phyloP scores from a whole-genome alignment of 495 filamentous ascomycete species.

The Mycothermus thermophilus region DNA sequence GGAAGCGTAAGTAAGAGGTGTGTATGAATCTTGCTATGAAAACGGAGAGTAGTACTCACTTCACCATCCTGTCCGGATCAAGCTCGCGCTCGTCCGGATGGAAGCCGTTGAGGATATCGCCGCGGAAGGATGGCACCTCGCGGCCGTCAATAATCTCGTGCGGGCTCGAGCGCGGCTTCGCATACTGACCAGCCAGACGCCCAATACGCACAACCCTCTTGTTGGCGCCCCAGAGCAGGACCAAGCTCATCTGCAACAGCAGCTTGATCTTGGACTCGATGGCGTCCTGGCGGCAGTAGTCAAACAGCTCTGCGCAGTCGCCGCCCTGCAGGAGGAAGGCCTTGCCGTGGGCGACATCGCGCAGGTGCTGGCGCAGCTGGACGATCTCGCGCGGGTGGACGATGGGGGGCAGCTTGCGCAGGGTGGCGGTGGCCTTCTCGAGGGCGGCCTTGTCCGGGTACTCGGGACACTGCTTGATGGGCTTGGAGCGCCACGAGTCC shows the following conservation, averaged over 20 bases:
- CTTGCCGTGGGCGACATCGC: conserved; percentile 80
- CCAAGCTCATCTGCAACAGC: conserved; percentile 86
- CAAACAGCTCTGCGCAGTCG: conserved; percentile 93
- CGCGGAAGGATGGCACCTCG: conserved; percentile 78
- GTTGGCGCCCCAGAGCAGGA: conserved; percentile 77
- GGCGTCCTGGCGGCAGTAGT: conserved; percentile 79
- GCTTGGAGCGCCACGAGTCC: conserved; percentile 75
- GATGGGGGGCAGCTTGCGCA: conserved; percentile 69
- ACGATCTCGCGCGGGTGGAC: conserved; percentile 79
- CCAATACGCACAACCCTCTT: conserved; percentile 92
- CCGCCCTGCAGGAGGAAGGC: conserved; percentile 93
- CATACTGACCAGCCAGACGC: conserved; percentile 93
- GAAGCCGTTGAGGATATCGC: conserved; percentile 92
- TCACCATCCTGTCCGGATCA: conserved; percentile 72
- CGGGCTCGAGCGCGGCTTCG: conserved; percentile 82
- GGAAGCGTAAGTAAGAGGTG: conserved; percentile 1
- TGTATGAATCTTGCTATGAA: not conserved
- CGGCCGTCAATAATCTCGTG: conserved; percentile 69
- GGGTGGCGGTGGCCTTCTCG: conserved; percentile 50
- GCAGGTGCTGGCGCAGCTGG: conserved; percentile 58
- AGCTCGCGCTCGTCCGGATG: conserved; percentile 52
- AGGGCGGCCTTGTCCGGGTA: conserved; percentile 59
- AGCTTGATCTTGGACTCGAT: conserved; percentile 96
- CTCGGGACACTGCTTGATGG: conserved; percentile 78
- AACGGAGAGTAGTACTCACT: conserved; percentile 19